Base-by-base conservation (phyloP, 2,329 filamentous ascomycete species). In the Beauveria sp. region DNA sequence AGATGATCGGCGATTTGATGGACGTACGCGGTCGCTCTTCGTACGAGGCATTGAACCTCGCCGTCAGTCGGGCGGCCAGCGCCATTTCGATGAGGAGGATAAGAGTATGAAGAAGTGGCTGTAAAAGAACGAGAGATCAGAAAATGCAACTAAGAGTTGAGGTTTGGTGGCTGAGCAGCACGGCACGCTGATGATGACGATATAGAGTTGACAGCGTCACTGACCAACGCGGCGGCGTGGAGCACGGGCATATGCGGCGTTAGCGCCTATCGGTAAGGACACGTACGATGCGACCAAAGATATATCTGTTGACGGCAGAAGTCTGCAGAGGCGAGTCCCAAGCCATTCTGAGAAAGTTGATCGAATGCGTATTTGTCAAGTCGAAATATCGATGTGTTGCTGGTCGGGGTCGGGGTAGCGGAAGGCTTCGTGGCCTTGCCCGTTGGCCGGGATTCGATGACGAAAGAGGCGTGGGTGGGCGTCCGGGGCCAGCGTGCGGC, bases 1-100 rank as follows among this genome's bases (percentile, higher is more conserved):
- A 30, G 28, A 30, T 26, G 7, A 24, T 24, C 22, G 30, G 14
- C 3, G 10, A 4, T 26, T 43, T 48, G 58, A 52, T 24, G 22
- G 58, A 72, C 82, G 66, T 81, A 92, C 90, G 80, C 70, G 93
- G 94, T 71, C 90, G 89, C 71, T 92, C 87, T 67, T 91, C 88
- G 83, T 97, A 99, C 79, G 96, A 96, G 67, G 86, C 83, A 77
- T 96, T 97, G 81, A 96, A 99, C 72, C 91, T 90, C 68, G 90
- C 84, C 51, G 88, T 87, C 60, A 99, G 79, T 66, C 94, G 84
- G 66, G 88, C 90, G 64, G 93, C 84, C 73, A 96, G 86, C 62
- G 86, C 86, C 86, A 97, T 90, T 77, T 99, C 89, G 76, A 96
- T 83, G 50, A 97, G 74, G 73, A 96, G 89, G 65, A 97, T 84